A percentile compares a stretch with the other conserved stretches of the same genome.
phyloP scores from a whole-genome alignment of 2,329 filamentous ascomycete genomes.

The Pseudopithomyces maydicus region DNA sequence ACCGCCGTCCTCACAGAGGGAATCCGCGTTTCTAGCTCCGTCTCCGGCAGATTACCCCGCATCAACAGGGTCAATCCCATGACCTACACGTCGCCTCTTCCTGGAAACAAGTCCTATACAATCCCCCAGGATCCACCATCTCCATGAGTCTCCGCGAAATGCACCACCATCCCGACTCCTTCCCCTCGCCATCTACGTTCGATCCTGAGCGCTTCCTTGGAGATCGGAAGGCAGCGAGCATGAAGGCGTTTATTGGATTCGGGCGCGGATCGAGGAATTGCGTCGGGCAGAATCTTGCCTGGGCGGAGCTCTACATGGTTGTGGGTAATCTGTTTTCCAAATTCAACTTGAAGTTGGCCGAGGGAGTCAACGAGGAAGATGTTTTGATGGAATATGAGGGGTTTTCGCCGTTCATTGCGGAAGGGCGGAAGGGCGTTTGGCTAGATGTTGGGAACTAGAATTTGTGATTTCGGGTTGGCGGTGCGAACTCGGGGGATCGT shows the following conservation, averaged over 20 bases:
- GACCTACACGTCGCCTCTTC: constrained; percentile 2
- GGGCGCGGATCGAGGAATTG: constrained; percentile 15
- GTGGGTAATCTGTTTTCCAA: constrained; percentile 17
- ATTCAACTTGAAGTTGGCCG: constrained; percentile 10
- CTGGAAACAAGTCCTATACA: not conserved
- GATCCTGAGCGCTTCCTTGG: constrained; percentile 16
- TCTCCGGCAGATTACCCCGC: constrained; percentile 12
- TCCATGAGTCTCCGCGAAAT: constrained; percentile 12
- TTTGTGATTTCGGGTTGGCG: too few species aligned
- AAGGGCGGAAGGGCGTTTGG: not conserved
- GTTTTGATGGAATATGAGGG: constrained; percentile 13
- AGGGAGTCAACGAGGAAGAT: constrained; percentile 10
- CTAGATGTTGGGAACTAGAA: not conserved
- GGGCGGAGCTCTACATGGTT: constrained; percentile 18
- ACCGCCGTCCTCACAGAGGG: constrained; percentile 14
- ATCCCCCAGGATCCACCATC: not conserved
- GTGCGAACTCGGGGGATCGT: too few species aligned
- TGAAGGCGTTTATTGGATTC: constrained; percentile 16
- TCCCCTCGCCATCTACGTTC: constrained; percentile 9
- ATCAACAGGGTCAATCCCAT: constrained; percentile 9
- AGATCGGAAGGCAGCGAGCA: not conserved
- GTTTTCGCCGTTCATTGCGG: constrained; percentile 10
- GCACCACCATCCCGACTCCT: constrained; percentile 10
- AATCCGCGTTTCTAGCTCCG: constrained; percentile 10
- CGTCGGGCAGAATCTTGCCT: constrained; percentile 16